These are phyloP conservation scores for Trametes hirsuta DNA, from an alignment of 1,284 basidiomycete genomes.

Conservation along the genomic window DNA sequence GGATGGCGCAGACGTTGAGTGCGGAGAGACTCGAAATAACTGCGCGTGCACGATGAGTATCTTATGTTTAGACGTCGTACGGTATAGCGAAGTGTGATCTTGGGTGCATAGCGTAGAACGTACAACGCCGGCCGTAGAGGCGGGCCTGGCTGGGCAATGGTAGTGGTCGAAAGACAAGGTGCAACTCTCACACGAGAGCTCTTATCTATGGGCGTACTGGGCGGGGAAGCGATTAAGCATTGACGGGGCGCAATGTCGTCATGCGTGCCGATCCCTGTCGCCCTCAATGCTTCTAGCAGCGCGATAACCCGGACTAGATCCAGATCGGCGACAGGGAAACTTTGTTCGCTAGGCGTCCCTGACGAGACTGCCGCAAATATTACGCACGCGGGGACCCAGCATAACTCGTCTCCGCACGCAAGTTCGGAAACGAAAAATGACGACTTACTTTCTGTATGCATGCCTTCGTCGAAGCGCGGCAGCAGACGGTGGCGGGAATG, in stretches of 20 bases:
- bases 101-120: not conserved
- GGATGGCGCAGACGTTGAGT: constrained; percentile 50
- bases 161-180: not conserved
- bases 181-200: not conserved
- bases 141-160: not conserved
- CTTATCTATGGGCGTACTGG: not conserved
- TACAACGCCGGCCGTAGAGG: not conserved
- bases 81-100: too few species aligned
- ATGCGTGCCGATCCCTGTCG: not conserved
- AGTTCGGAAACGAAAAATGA: not conserved
- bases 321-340: not conserved
- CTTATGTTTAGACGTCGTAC: too few species aligned
- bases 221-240: constrained; percentile 3
- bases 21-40: constrained; percentile 48
- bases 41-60: constrained; percentile 24
- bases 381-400: too few species aligned
- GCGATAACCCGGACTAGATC: not conserved
- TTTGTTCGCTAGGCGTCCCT: too few species aligned
- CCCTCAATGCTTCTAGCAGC: not conserved
- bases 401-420: not conserved
- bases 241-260: not conserved
- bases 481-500: constrained; percentile 66
- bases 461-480: constrained; percentile 56
- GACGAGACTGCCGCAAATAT: not conserved
- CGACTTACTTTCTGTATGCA: constrained; percentile 59